Evolutionary conservation across 2,329 filamentous ascomycete genomes (phyloP).

Genomic region (Sphaerulina musiva): DNA sequence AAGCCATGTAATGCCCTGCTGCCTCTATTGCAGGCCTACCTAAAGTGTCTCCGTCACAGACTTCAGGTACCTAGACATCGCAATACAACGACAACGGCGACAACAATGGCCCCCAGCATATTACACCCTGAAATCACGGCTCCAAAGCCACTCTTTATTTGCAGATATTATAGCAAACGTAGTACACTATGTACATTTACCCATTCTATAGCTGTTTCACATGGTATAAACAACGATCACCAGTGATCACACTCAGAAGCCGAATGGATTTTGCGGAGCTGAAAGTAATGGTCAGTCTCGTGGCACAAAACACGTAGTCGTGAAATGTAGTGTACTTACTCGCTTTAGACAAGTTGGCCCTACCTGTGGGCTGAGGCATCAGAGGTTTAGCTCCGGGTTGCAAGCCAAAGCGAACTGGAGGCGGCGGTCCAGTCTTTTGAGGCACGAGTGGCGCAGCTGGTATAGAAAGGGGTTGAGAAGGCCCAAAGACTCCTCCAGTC

Average conservation of each 20-base stretch:
- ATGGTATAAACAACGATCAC: constrained; percentile 5
- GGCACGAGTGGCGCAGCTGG: constrained; percentile 59
- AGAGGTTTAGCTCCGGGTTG: constrained; percentile 66
- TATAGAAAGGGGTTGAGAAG: constrained; percentile 24
- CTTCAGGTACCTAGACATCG: neutral
- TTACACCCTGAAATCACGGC: neutral
- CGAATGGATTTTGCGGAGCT: constrained; percentile 66
- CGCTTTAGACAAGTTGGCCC: constrained; percentile 86
- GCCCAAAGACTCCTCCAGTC: constrained; percentile 39
- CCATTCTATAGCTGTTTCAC: constrained; percentile 13
- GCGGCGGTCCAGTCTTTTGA: constrained; percentile 79
- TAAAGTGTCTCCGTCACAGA: too few relatives aligned
- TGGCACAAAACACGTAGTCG: too few relatives aligned
- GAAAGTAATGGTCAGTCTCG: constrained; percentile 4
- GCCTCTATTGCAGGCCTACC: too few relatives aligned
- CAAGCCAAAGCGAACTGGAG: constrained; percentile 83
- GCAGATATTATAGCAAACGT: constrained; percentile 13
- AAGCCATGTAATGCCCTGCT: too few relatives aligned
- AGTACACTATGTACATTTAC: constrained; percentile 22
- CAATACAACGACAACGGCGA: neutral
- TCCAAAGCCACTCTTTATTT: neutral
- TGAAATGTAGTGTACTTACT: constrained; percentile 61
- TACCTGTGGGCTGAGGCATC: constrained; percentile 76
- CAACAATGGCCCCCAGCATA: neutral
- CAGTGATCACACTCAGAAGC: constrained; percentile 44